Conservation (phyloP, 257 asterid genomes). For the Oldenlandia corymbosa region DNA sequence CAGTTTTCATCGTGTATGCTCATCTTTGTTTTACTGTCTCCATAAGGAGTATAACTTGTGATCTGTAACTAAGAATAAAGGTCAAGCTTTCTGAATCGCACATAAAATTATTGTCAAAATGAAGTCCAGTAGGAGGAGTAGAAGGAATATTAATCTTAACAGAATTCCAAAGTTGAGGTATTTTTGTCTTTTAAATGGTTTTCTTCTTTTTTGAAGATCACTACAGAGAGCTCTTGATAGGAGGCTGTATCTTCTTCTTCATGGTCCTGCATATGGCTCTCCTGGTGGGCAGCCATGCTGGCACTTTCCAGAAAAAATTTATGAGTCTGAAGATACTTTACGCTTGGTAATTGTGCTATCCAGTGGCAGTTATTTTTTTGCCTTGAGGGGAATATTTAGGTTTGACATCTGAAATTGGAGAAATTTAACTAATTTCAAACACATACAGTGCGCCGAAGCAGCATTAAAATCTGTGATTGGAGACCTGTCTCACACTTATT, state of each 20-base stretch:
- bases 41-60: neutral
- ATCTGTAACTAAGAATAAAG: neutral
- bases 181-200: slow-evolving; percentile 12
- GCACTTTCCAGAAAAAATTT: slow-evolving; percentile 91
- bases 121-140: too few species aligned
- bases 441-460: slow-evolving; percentile 79
- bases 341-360: slow-evolving; percentile 49
- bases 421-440: slow-evolving; percentile 10
- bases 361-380: neutral
- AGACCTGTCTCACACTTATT: slow-evolving; percentile 68
- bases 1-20: neutral
- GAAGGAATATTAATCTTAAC: neutral
- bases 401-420: slow-evolving; percentile 5
- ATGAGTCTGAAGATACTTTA: slow-evolving; percentile 64
- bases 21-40: neutral
- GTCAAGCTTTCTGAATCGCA: neutral
- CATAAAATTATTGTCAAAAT: neutral
- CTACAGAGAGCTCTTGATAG: slow-evolving; percentile 80
- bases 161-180: neutral
- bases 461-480: slow-evolving; percentile 77
- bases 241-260: slow-evolving; percentile 82
- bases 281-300: slow-evolving; percentile 51
- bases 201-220: slow-evolving; percentile 46
- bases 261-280: slow-evolving; percentile 49
- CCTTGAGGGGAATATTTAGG: slow-evolving; percentile 10